phyloP scores from a whole-genome alignment of 2,329 filamentous ascomycete genomes.

The Penicillium sp. region DNA sequence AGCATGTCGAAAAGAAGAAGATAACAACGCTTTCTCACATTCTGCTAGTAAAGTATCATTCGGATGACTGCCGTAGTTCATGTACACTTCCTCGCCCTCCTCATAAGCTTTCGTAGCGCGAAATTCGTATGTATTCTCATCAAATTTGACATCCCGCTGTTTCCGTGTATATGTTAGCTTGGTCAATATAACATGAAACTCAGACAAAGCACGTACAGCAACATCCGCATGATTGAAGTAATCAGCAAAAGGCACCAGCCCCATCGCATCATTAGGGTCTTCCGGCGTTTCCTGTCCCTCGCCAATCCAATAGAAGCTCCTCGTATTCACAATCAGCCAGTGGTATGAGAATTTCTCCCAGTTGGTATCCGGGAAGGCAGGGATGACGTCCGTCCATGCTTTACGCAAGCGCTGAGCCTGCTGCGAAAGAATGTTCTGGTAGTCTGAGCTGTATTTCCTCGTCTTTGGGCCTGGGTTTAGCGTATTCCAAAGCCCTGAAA shows the following conservation, averaged over 20 bases:
- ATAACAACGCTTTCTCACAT: slow-evolving; percentile 33
- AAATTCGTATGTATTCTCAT: slow-evolving; percentile 38
- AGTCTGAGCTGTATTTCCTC: slow-evolving; percentile 31
- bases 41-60: slow-evolving; percentile 47
- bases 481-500: slow-evolving; percentile 40
- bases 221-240: slow-evolving; percentile 50
- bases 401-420: slow-evolving; percentile 56
- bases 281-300: slow-evolving; percentile 39
- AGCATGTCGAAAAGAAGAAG: not conserved
- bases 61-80: slow-evolving; percentile 46
- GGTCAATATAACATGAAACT: not conserved
- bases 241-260: slow-evolving; percentile 48
- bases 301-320: slow-evolving; percentile 59
- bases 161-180: not conserved
- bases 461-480: slow-evolving; percentile 25
- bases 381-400: slow-evolving; percentile 51
- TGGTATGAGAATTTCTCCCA: slow-evolving; percentile 53
- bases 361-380: slow-evolving; percentile 46
- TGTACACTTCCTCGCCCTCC: slow-evolving; percentile 45
- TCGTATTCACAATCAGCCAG: slow-evolving; percentile 62
- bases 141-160: slow-evolving; percentile 43
- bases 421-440: slow-evolving; percentile 43
- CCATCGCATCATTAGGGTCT: slow-evolving; percentile 48
- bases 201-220: slow-evolving; percentile 31
- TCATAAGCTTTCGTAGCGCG: slow-evolving; percentile 37